Conservation (phyloP, 2,329 filamentous ascomycete species). For the Xylariaceae sp. region DNA sequence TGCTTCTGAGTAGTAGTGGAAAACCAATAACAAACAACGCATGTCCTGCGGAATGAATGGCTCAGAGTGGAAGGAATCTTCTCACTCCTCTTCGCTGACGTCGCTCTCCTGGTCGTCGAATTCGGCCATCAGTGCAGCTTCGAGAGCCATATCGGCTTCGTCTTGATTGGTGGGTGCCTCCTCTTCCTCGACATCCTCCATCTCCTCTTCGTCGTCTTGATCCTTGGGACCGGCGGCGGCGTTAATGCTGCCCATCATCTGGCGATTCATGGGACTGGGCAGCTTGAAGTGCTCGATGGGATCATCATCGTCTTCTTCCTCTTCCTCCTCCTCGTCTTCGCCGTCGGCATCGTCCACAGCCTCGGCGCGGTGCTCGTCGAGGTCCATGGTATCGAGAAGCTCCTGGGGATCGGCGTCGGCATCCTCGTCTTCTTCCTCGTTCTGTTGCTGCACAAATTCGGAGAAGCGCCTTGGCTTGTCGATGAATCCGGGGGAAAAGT, state of each 20-base stretch:
- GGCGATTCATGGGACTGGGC: conserved; percentile 49
- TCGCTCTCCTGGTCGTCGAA: conserved; percentile 29
- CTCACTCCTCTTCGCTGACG: conserved; percentile 32
- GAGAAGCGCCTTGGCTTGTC: conserved; percentile 45
- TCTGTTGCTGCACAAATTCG: conserved; percentile 48
- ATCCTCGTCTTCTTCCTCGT: conserved; percentile 25
- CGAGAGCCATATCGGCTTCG: conserved; percentile 28
- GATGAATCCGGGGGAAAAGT: conserved; percentile 49
- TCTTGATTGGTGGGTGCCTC: conserved; percentile 33
- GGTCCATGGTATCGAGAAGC: conserved; percentile 41
- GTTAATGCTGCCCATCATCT: conserved; percentile 23
- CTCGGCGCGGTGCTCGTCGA: conserved; percentile 37
- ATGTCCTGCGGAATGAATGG: no score
- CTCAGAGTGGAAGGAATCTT: no score
- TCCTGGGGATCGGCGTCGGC: conserved; percentile 26
- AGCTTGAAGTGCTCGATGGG: conserved; percentile 45
- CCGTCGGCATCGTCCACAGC: conserved; percentile 45
- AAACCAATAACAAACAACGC: no score
- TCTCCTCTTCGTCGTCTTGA: conserved; percentile 21
- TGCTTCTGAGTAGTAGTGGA: no score
- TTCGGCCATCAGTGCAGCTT: conserved; percentile 28
- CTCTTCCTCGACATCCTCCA: conserved; percentile 34
- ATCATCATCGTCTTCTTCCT: conserved; percentile 35
- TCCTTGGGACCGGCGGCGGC: conserved; percentile 13
- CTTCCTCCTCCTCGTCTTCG: conserved; percentile 28